Conservation (phyloP, 1,139 yeast species). For the Suhomyces choctaworum region DNA sequence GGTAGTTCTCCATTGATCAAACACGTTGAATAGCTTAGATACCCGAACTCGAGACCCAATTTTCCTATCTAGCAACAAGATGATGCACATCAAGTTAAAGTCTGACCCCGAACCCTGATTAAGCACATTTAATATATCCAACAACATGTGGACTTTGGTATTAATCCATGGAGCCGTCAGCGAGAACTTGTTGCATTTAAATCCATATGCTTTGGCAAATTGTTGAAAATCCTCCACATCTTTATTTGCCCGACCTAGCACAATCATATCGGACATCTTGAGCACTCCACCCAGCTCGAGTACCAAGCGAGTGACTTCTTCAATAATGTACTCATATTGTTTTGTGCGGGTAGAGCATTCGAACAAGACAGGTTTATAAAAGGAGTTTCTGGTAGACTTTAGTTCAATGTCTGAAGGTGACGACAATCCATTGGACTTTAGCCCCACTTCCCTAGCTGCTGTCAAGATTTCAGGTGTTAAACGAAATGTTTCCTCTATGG, state of each 20-base stretch:
- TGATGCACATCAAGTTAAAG: conserved; percentile 32
- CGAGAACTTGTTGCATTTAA: conserved; percentile 45
- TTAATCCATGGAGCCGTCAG: conserved; percentile 56
- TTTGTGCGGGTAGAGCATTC: conserved; percentile 22
- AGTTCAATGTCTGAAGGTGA: neutral
- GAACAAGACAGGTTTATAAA: conserved; percentile 35
- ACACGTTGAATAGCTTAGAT: conserved; percentile 28
- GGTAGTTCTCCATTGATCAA: conserved; percentile 10
- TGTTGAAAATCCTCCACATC: conserved; percentile 48
- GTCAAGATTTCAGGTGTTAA: conserved; percentile 56
- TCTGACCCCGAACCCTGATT: conserved; percentile 34
- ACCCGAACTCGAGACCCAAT: conserved; percentile 26
- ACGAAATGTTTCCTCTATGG: conserved; percentile 55
- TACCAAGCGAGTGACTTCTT: conserved; percentile 47
- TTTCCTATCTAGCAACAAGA: conserved; percentile 30
- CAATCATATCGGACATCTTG: conserved; percentile 52
- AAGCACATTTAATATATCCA: conserved; percentile 51
- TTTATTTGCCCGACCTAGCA: conserved; percentile 56
- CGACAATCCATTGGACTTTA: conserved; percentile 14
- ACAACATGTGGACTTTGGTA: conserved; percentile 48
- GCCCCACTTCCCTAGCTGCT: conserved; percentile 33
- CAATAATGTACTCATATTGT: conserved; percentile 43
- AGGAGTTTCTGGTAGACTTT: conserved; percentile 21
- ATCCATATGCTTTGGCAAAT: conserved; percentile 41
- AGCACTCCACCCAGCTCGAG: conserved; percentile 48